phyloP scores from a whole-genome alignment of 2,329 filamentous ascomycete genomes.

The Diaporthe sp. region DNA sequence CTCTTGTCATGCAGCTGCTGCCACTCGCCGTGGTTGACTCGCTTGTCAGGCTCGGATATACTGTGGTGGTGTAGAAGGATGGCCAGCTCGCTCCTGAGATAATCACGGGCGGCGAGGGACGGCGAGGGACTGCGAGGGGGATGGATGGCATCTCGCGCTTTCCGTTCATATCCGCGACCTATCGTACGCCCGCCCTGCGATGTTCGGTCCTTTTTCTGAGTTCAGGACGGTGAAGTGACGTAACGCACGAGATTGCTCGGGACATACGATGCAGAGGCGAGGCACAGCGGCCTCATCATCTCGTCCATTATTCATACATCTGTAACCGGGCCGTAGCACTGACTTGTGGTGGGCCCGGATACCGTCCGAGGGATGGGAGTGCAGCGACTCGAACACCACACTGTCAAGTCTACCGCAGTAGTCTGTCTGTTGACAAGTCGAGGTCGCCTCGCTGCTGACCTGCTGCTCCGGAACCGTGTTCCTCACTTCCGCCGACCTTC shows the following conservation, averaged over 20 bases:
- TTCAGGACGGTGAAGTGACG: slow-evolving; percentile 28
- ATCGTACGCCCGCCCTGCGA: neutral
- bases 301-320: slow-evolving; percentile 32
- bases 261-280: slow-evolving; percentile 26
- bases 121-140: neutral
- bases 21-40: slow-evolving; percentile 35
- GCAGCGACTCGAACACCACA: slow-evolving; percentile 36
- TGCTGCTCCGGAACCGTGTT: slow-evolving; percentile 17
- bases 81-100: slow-evolving; percentile 15
- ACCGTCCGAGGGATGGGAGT: slow-evolving; percentile 38
- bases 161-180: slow-evolving; percentile 13
- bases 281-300: slow-evolving; percentile 32
- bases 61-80: slow-evolving; percentile 14
- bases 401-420: slow-evolving; percentile 21
- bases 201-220: slow-evolving; percentile 23
- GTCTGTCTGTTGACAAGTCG: slow-evolving; percentile 32
- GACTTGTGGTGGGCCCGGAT: slow-evolving; percentile 32
- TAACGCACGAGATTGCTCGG: slow-evolving; percentile 28
- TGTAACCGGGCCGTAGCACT: slow-evolving; percentile 32
- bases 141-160: slow-evolving; percentile 2
- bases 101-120: slow-evolving; percentile 27
- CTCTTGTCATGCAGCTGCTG: slow-evolving; percentile 20
- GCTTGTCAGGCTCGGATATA: slow-evolving; percentile 34
- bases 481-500: slow-evolving; percentile 30
- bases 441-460: slow-evolving; percentile 22